Conservation (phyloP, 169 alveolate genomes). For the Plasmodium adleri region DNA sequence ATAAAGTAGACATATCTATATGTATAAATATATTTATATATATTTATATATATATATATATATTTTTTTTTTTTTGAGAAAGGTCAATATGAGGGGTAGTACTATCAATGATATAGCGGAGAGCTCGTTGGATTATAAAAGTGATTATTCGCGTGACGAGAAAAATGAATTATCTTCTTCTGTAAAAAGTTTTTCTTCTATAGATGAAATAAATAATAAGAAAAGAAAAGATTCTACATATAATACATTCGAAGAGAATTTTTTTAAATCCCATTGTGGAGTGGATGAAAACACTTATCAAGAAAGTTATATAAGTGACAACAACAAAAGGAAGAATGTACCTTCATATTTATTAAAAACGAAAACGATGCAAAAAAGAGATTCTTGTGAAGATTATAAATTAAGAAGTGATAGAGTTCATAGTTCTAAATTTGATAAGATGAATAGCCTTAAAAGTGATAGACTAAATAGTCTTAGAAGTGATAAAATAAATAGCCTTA, state of each 20-base stretch:
- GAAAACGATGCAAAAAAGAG: background rate
- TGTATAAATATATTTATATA: no score
- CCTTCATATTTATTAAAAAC: background rate
- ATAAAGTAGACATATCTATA: no score
- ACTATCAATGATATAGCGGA: conserved; percentile 12
- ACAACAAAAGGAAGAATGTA: background rate
- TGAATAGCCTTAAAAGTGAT: no score
- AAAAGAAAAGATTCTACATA: conserved; percentile 4
- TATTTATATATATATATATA: no score
- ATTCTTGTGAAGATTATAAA: conserved; percentile 12
- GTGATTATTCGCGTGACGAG: conserved; percentile 8
- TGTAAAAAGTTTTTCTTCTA: conserved; percentile 2
- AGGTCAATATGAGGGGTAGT: background rate
- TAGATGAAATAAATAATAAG: background rate
- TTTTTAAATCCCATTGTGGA: background rate
- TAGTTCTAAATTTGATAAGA: no score
- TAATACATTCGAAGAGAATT: background rate
- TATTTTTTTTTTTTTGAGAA: no score
- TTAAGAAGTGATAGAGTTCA: background rate
- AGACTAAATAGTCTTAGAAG: no score
- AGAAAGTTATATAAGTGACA: background rate
- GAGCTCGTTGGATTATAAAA: conserved; percentile 3
- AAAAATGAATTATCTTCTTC: conserved; percentile 14
- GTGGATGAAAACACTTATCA: conserved; percentile 21
- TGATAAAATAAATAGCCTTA: no score